Evolutionary conservation across 1,284 basidiomycete genomes (phyloP).

Genomic region (Apiotrichum brassicae): DNA sequence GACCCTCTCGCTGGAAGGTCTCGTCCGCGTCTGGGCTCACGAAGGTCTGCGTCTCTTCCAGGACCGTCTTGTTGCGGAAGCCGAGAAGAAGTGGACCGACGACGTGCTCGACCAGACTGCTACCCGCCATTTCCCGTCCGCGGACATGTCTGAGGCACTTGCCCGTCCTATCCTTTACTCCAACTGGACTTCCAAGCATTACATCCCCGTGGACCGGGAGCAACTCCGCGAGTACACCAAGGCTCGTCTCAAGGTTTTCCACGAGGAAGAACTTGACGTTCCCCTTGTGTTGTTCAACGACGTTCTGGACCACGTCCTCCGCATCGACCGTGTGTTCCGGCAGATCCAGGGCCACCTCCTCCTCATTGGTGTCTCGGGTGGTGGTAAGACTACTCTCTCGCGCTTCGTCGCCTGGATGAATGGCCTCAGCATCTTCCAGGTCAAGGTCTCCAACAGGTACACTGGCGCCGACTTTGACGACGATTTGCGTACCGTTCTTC

Average conservation of each 20-base stretch:
- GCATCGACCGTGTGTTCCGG: constrained; percentile 98
- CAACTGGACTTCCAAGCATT: constrained; percentile 98
- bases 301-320: constrained; percentile 91
- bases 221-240: constrained; percentile 92
- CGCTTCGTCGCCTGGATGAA: constrained; percentile 99
- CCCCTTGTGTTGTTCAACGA: constrained; percentile 98
- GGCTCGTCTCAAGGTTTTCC: constrained; percentile 88
- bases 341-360: constrained; percentile 95
- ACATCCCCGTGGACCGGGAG: constrained; percentile 90
- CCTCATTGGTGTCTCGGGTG: constrained; percentile 94
- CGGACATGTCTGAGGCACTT: constrained; percentile 76
- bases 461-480: constrained; percentile 98
- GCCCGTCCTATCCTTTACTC: constrained; percentile 90
- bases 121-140: constrained; percentile 82
- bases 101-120: constrained; percentile 82
- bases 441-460: constrained; percentile 98
- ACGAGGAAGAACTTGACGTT: constrained; percentile 96
- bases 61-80: constrained; percentile 87
- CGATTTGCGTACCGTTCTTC: constrained; percentile 86
- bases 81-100: constrained; percentile 92
- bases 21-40: constrained; percentile 97
- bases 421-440: constrained; percentile 95
- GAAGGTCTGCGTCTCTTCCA: constrained; percentile 96
- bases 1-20: constrained; percentile 80
- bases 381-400: constrained; percentile 97